phyloP scores from a whole-genome alignment of 2,329 filamentous ascomycete species.

The Penicillium hesseltinei region DNA sequence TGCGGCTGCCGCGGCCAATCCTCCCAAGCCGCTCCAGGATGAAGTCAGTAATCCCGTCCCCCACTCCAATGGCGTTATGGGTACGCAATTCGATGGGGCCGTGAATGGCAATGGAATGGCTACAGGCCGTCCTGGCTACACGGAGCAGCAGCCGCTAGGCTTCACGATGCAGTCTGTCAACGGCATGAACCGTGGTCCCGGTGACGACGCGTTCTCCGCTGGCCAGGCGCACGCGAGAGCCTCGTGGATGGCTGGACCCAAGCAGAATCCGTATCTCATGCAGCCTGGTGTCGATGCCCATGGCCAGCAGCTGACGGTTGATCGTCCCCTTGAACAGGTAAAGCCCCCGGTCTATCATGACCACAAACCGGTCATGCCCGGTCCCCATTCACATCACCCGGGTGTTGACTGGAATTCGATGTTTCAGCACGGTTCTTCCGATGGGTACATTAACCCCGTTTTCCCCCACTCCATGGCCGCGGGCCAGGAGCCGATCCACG shows the following conservation, averaged over 20 bases:
- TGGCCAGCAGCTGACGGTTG: conserved; percentile 46
- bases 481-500: conserved; percentile 68
- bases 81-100: conserved; percentile 43
- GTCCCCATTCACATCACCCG: conserved; percentile 57
- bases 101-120: conserved; percentile 45
- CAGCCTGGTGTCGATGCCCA: conserved; percentile 42
- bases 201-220: conserved; percentile 36
- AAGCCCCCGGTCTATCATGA: conserved; percentile 42
- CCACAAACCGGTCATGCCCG: conserved; percentile 57
- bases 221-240: conserved; percentile 41
- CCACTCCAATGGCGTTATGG: conserved; percentile 45
- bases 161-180: conserved; percentile 44
- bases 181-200: conserved; percentile 42
- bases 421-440: conserved; percentile 71
- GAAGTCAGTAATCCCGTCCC: conserved; percentile 46
- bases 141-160: conserved; percentile 45
- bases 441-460: conserved; percentile 62
- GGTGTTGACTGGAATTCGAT: conserved; percentile 74
- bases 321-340: conserved; percentile 45
- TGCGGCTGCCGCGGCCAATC: conserved; percentile 39
- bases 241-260: conserved; percentile 46
- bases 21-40: conserved; percentile 44
- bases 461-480: conserved; percentile 66
- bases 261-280: conserved; percentile 46
- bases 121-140: conserved; percentile 37